phyloP scores from a whole-genome alignment of 1,284 basidiomycete species.

The Trichosporon sp. region DNA sequence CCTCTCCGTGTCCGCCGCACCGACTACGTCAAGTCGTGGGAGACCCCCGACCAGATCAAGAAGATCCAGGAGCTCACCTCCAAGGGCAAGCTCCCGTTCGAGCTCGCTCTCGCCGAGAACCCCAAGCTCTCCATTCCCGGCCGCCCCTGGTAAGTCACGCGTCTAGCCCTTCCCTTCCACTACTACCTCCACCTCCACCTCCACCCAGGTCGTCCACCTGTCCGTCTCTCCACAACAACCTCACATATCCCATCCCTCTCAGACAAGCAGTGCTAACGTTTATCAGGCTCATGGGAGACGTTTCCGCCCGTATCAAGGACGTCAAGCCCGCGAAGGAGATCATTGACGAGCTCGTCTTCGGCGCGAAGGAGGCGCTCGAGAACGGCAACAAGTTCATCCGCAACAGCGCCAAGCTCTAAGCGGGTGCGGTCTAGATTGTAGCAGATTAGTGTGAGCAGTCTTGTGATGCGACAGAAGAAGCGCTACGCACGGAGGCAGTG shows the following conservation, averaged over 20 bases:
- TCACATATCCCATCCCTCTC: neutral
- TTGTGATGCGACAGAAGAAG: neutral
- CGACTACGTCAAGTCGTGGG: slow-evolving; percentile 72
- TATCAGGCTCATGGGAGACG: slow-evolving; percentile 66
- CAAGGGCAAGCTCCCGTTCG: slow-evolving; percentile 69
- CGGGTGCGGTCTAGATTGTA: neutral
- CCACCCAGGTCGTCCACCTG: neutral
- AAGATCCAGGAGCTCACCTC: slow-evolving; percentile 62
- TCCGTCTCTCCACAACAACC: neutral
- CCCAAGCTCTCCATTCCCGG: slow-evolving; percentile 21
- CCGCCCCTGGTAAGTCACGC: slow-evolving; percentile 15
- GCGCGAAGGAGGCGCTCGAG: slow-evolving; percentile 36
- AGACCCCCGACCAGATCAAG: slow-evolving; percentile 26
- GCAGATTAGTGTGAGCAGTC: neutral
- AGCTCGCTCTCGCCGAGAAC: slow-evolving; percentile 58
- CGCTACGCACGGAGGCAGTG: neutral
- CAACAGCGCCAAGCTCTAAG: neutral
- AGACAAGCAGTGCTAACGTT: neutral
- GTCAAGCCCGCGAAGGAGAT: slow-evolving; percentile 73
- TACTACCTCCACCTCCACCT: neutral
- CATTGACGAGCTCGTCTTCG: slow-evolving; percentile 64
- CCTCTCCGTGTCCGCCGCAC: slow-evolving; percentile 76
- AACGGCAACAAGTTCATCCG: slow-evolving; percentile 14
- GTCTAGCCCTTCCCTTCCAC: neutral
- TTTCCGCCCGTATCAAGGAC: slow-evolving; percentile 70